A percentile compares a stretch with the other conserved stretches of the same genome.
Conservation (phyloP, 345 rosid species). For the Psidium guajava region DNA sequence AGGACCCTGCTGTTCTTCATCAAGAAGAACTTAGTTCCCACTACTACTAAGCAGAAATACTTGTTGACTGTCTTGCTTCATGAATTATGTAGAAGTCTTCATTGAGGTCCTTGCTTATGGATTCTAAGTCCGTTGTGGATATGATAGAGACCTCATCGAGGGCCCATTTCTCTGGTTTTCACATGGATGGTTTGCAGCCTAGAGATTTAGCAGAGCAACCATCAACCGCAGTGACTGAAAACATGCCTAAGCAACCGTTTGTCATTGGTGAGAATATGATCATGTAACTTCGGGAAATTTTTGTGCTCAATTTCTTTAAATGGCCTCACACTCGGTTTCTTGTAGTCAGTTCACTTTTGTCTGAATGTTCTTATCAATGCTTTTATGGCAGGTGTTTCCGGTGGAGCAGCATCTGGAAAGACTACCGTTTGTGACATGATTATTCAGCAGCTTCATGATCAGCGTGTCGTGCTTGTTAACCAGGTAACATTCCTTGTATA, state of each 20-base stretch:
- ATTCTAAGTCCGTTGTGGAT: conserved; percentile 61
- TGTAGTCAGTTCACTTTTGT: neutral
- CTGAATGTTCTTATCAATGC: neutral
- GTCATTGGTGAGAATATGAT: conserved; percentile 61
- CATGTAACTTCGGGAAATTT: neutral
- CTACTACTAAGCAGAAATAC: neutral
- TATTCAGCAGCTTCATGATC: conserved; percentile 98
- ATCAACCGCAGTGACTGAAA: conserved; percentile 37
- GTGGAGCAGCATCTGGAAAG: conserved; percentile 98
- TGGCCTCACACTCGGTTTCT: neutral
- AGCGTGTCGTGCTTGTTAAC: conserved; percentile 93
- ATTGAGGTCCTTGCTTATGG: conserved; percentile 28
- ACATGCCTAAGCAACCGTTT: conserved; percentile 72
- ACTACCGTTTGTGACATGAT: conserved; percentile 99
- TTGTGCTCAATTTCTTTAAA: neutral
- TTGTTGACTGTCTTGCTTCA: neutral
- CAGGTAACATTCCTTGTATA: conserved; percentile 39
- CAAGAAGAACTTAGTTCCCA: neutral
- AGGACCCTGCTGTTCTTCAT: neutral
- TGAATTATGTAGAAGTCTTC: neutral
- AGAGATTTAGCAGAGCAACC: conserved; percentile 25
- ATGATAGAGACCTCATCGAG: conserved; percentile 80
- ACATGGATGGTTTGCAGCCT: conserved; percentile 50
- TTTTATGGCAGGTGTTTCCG: conserved; percentile 69
- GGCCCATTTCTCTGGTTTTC: conserved; percentile 84